Percentiles rank a stretch among this genome's conserved stretches.
Conservation (phyloP, 2,329 filamentous ascomycete genomes). For the Ophiognomonia clavigignenti-juglandacearum region DNA sequence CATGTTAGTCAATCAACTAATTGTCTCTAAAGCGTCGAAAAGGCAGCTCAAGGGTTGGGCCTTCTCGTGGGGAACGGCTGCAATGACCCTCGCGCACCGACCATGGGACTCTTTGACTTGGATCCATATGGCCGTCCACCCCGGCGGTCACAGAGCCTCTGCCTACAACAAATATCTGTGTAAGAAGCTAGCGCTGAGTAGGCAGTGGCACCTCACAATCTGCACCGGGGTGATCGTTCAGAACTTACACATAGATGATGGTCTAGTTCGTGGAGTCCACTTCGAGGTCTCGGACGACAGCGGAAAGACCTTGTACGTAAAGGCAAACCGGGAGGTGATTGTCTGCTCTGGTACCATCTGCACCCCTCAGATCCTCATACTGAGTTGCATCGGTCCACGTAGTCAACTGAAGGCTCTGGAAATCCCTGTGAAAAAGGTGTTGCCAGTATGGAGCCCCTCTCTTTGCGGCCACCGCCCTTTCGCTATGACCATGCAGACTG, state of each 20-base stretch:
- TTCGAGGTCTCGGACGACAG: background rate
- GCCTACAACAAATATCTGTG: slow-evolving; percentile 24
- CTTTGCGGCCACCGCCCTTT: no score
- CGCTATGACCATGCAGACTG: no score
- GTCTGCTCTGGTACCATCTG: slow-evolving; percentile 25
- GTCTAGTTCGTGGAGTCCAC: slow-evolving; percentile 21
- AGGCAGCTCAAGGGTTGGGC: slow-evolving; percentile 23
- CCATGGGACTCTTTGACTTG: slow-evolving; percentile 25
- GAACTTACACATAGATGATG: no score
- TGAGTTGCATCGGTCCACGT: slow-evolving; percentile 27
- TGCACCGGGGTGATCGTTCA: no score
- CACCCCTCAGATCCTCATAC: slow-evolving; percentile 27
- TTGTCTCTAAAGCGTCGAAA: slow-evolving; percentile 21
- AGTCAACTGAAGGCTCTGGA: slow-evolving; percentile 10
- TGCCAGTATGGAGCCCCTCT: no score
- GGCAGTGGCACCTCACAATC: slow-evolving; percentile 22
- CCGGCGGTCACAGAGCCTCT: slow-evolving; percentile 21
- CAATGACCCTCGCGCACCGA: slow-evolving; percentile 24
- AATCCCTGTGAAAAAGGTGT: no score
- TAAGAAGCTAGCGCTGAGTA: slow-evolving; percentile 17
- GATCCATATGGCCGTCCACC: slow-evolving; percentile 25
- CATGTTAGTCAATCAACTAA: no score
- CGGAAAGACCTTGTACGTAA: slow-evolving; percentile 18
- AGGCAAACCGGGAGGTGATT: slow-evolving; percentile 26
- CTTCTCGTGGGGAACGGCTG: slow-evolving; percentile 21